Evolutionary conservation across 2,329 filamentous ascomycete genomes (phyloP), one percentile per base, ranked within the genome.

Genomic region (Colletotrichum lindemuthianum): DNA sequence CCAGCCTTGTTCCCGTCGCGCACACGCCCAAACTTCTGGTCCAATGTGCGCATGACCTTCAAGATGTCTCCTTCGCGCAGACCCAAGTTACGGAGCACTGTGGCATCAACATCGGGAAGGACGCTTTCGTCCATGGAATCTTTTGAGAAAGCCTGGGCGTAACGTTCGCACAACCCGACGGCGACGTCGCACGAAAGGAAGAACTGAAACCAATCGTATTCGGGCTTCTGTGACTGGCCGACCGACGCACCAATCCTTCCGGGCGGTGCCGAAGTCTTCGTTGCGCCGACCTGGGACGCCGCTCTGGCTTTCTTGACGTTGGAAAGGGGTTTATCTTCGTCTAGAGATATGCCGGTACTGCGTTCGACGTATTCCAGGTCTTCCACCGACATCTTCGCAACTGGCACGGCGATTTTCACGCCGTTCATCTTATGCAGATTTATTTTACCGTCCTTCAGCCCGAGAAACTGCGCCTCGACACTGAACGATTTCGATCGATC

Each of bases 191-290:
- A 96, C 68, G 90, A 89, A 44, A 99, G 81, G 83, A 99, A 99
- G 81, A 99, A 98, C 74, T 97, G 93, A 73, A 99, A 99, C 96
- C 96, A 99, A 76, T 99, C 96, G 75, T 98, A 97, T 51, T 96
- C 90, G 1, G 91, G 84, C 76, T 89, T 90, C 72, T 84, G 82
- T 24, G 79, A 76, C 41, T 61, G 65, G 69, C 90, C 84, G 37
- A 93, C 80, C 2, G 85, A 85, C n/a, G 86, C 89, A 11, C 90
- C 90, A 39, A 58, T 49, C 58, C 63, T 39, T 51, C 60, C 68
- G 33, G 69, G 8, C 37, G 67, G 56, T 16, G 67, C 73, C 61
- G 75, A 72, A 54, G 73, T 75, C 59, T 77, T 79, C 33, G 41
- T 34, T 48, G 44, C 41, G 15, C 37, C 37, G 3, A 48, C 48